Evolutionary conservation across 1,139 yeast species (phyloP).

Genomic region (Diutina catenulata): DNA sequence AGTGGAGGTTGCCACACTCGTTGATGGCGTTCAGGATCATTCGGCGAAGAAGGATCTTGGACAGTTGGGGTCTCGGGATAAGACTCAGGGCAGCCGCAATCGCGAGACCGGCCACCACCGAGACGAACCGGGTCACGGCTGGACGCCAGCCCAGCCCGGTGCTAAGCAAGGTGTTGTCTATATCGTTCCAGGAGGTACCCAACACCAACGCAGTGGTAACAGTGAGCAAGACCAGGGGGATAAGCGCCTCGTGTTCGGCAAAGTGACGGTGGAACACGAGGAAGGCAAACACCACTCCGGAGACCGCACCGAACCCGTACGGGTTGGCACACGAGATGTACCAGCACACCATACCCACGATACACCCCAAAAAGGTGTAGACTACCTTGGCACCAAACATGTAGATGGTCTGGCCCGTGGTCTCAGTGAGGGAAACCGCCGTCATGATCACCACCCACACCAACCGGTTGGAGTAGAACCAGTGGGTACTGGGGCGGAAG

Average conservation of each 20-base stretch:
- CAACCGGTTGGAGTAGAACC: slow-evolving; percentile 19
- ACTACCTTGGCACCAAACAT: slow-evolving; percentile 16
- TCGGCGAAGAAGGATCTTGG: slow-evolving; percentile 18
- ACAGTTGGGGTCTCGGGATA: slow-evolving; percentile 21
- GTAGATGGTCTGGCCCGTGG: slow-evolving; percentile 24
- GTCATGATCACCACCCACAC: slow-evolving; percentile 27
- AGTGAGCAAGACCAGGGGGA: slow-evolving; percentile 20
- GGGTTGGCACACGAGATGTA: slow-evolving; percentile 25
- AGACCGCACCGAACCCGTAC: slow-evolving; percentile 22
- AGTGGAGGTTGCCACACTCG: slow-evolving; percentile 17
- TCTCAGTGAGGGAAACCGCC: slow-evolving; percentile 21
- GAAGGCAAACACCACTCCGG: slow-evolving; percentile 17
- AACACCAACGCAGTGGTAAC: slow-evolving; percentile 22
- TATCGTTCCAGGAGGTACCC: slow-evolving; percentile 26
- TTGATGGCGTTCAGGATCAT: slow-evolving; percentile 14
- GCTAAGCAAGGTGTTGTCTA: slow-evolving; percentile 12
- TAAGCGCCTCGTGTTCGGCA: slow-evolving; percentile 17
- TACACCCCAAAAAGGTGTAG: slow-evolving; percentile 21
- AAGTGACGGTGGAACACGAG: slow-evolving; percentile 22
- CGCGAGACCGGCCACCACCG: slow-evolving; percentile 20
- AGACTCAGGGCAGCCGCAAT: slow-evolving; percentile 22
- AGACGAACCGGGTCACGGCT: slow-evolving; percentile 18
- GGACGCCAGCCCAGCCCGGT: slow-evolving; percentile 21
- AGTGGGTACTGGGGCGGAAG: slow-evolving; percentile 17
- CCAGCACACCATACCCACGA: slow-evolving; percentile 26